phyloP scores from a whole-genome alignment of 805 yeast species.

The Candida adriatica region DNA sequence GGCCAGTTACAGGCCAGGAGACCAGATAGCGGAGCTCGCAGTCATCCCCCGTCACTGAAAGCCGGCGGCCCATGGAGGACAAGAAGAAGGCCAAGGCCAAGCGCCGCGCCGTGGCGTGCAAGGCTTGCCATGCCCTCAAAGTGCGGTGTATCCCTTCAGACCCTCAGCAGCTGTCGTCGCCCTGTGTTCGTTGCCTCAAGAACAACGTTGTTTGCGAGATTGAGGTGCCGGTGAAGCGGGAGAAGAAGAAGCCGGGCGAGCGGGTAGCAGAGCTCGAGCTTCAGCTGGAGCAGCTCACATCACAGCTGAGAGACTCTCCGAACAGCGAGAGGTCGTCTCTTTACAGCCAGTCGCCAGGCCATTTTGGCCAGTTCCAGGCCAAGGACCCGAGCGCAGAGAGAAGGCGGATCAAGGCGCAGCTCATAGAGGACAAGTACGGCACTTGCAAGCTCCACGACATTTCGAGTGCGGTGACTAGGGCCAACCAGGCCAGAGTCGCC shows the following conservation, averaged over 20 bases:
- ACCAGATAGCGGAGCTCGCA: too few species aligned
- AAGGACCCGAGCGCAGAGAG: slow-evolving; percentile 1
- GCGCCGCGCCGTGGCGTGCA: slow-evolving; percentile 48
- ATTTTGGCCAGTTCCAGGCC: slow-evolving; percentile 1
- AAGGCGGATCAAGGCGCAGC: slow-evolving; percentile 21
- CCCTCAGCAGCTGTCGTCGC: slow-evolving; percentile 45
- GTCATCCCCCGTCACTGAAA: too few species aligned
- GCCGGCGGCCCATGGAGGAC: neutral
- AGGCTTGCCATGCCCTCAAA: slow-evolving; percentile 74
- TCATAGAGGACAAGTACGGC: slow-evolving; percentile 37
- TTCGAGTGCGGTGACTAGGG: slow-evolving; percentile 39
- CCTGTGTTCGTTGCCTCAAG: slow-evolving; percentile 71
- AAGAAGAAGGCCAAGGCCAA: slow-evolving; percentile 7
- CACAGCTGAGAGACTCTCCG: slow-evolving; percentile 10
- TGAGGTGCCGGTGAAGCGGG: slow-evolving; percentile 53
- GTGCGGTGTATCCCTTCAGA: slow-evolving; percentile 79
- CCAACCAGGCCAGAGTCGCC: slow-evolving; percentile 30
- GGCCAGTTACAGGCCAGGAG: neutral
- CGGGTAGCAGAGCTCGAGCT: slow-evolving; percentile 27
- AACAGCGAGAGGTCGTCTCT: slow-evolving; percentile 6
- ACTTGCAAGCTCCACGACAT: slow-evolving; percentile 34
- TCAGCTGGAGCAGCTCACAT: slow-evolving; percentile 22
- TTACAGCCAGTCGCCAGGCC: neutral
- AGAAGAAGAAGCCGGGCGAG: slow-evolving; percentile 31
- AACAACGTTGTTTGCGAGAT: slow-evolving; percentile 59